phyloP scores from a whole-genome alignment of 345 rosid genomes.

The Citrus inodora region DNA sequence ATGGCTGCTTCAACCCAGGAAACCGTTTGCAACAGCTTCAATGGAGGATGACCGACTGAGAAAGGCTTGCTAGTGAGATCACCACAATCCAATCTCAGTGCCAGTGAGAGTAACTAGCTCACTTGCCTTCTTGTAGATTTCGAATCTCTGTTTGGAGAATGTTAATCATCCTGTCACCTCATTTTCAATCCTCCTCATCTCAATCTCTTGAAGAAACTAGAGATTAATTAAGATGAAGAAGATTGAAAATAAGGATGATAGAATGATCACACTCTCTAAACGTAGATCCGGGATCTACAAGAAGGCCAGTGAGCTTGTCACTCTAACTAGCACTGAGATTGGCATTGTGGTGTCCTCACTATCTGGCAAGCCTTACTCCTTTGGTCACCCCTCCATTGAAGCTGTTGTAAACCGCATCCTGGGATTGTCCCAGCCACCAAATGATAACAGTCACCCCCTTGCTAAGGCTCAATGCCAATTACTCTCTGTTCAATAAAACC shows the following conservation, averaged over 20 bases:
- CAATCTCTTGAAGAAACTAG: neutral
- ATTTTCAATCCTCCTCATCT: too few species aligned
- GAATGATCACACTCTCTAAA: conserved; percentile 36
- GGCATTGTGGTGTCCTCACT: conserved; percentile 32
- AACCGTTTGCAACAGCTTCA: too few species aligned
- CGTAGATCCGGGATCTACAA: conserved; percentile 35
- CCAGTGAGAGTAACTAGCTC: too few species aligned
- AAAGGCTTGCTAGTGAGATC: too few species aligned
- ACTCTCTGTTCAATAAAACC: too few species aligned
- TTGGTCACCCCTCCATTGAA: conserved; percentile 33
- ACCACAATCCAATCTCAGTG: too few species aligned
- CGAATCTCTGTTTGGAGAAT: too few species aligned
- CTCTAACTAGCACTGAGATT: conserved; percentile 25
- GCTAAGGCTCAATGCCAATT: too few species aligned
- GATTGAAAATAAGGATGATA: conserved; percentile 16
- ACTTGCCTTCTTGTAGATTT: too few species aligned
- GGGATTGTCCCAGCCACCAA: neutral
- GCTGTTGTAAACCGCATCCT: conserved; percentile 12
- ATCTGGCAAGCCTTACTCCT: conserved; percentile 29
- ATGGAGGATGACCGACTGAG: too few species aligned
- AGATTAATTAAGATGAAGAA: conserved; percentile 21
- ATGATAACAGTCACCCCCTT: neutral
- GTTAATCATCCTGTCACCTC: too few species aligned
- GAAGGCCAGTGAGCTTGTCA: conserved; percentile 34
- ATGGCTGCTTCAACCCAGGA: too few species aligned